Conservation (phyloP, 2,329 filamentous ascomycete species). For the Xylariaceae sp. region DNA sequence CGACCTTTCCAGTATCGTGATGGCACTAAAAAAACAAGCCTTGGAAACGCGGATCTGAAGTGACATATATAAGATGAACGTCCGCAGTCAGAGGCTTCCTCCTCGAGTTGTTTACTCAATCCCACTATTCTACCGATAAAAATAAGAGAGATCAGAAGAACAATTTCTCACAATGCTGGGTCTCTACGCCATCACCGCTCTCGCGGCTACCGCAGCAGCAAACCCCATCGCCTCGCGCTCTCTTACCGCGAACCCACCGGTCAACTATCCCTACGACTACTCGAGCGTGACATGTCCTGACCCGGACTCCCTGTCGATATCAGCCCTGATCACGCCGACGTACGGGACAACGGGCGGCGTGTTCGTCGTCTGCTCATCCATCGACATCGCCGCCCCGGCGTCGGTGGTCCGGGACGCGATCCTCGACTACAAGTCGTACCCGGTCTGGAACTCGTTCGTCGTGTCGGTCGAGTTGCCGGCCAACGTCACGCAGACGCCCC, state of each 20-base stretch:
- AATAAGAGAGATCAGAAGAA: background rate
- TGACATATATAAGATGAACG: too few relatives aligned
- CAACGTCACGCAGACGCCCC: conserved; percentile 20
- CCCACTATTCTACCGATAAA: background rate
- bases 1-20: too few relatives aligned
- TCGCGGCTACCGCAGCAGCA: background rate
- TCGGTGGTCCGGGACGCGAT: conserved; percentile 19
- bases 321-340: conserved; percentile 13
- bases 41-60: too few relatives aligned
- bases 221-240: conserved; percentile 2
- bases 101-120: background rate
- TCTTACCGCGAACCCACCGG: background rate
- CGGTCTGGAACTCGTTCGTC: conserved; percentile 26
- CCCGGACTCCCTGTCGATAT: background rate
- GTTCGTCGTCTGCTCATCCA: conserved; percentile 24
- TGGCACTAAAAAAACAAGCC: too few relatives aligned
- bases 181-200: background rate
- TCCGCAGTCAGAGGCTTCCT: background rate
- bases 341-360: conserved; percentile 20
- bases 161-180: background rate
- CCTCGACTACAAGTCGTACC: conserved; percentile 24
- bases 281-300: conserved; percentile 10
- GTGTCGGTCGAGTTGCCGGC: conserved; percentile 18
- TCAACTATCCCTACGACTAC: conserved; percentile 9
- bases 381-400: conserved; percentile 17